These are phyloP conservation scores for Boletus albobrunnescens DNA, from an alignment of 1,284 basidiomycete genomes.

Conservation along the genomic window DNA sequence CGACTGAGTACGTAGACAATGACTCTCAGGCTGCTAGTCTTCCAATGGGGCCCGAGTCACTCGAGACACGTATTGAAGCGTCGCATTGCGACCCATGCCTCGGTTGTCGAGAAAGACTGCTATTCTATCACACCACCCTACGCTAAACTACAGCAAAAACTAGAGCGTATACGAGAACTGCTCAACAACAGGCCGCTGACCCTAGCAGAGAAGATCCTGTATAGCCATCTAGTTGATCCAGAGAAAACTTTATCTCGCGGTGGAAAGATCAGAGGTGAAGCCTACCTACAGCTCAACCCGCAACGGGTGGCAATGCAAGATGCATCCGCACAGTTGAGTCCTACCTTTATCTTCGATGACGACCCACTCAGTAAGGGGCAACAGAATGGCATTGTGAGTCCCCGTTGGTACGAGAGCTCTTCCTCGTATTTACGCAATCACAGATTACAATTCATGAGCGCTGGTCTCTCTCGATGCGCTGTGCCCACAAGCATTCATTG, in stretches of 20 bases:
- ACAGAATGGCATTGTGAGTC: slow-evolving; percentile 74
- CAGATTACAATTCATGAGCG: slow-evolving; percentile 98
- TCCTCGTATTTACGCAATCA: slow-evolving; percentile 11
- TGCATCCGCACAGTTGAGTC: slow-evolving; percentile 89
- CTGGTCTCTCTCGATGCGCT: slow-evolving; percentile 80
- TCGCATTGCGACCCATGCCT: slow-evolving; percentile 53
- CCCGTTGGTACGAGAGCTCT: neutral
- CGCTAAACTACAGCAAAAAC: slow-evolving; percentile 67
- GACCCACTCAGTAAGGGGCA: slow-evolving; percentile 14
- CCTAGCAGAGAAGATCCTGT: slow-evolving; percentile 96
- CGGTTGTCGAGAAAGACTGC: slow-evolving; percentile 60
- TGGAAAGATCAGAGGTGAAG: slow-evolving; percentile 76
- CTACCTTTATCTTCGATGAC: slow-evolving; percentile 1
- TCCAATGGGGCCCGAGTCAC: slow-evolving; percentile 15
- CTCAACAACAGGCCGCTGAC: slow-evolving; percentile 76
- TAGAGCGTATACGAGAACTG: slow-evolving; percentile 68
- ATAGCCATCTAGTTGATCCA: slow-evolving; percentile 87
- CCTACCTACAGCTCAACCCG: slow-evolving; percentile 87
- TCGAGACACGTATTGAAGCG: slow-evolving; percentile 22
- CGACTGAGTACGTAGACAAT: neutral
- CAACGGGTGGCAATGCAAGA: slow-evolving; percentile 99
- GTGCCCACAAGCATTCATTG: slow-evolving; percentile 92
- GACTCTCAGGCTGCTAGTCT: slow-evolving; percentile 8
- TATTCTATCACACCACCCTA: slow-evolving; percentile 90
- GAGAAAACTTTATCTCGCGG: slow-evolving; percentile 66